Conservation (phyloP, 2,329 filamentous ascomycete species). For the Didymella pinodella region DNA sequence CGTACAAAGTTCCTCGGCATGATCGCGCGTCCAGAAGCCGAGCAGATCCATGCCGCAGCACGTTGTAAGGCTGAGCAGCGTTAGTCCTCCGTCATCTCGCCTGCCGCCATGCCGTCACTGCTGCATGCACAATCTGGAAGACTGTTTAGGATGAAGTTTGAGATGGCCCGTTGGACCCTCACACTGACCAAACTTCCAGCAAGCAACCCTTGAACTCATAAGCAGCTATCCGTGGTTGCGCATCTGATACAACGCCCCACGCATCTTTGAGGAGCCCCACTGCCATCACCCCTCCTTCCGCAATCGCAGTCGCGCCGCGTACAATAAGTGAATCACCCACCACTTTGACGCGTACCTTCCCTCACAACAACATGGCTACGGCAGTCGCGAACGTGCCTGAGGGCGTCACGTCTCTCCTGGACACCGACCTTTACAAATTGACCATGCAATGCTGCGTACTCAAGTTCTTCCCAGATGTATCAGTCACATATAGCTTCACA, state of each 20-base stretch:
- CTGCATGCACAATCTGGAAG: neutral
- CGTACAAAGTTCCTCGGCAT: conserved; percentile 14
- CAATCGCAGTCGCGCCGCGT: conserved; percentile 21
- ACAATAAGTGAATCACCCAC: conserved; percentile 11
- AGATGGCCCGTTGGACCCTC: neutral
- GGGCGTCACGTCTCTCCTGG: conserved; percentile 56
- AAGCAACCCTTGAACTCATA: neutral
- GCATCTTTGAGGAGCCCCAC: conserved; percentile 1
- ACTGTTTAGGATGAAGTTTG: neutral
- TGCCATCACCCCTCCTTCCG: conserved; percentile 43
- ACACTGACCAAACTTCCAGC: neutral
- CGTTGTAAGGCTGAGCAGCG: conserved; percentile 17
- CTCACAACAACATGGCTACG: conserved; percentile 33
- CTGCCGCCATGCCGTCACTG: conserved; percentile 13
- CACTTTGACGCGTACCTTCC: conserved; percentile 1
- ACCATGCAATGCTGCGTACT: conserved; percentile 94
- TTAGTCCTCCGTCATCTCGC: conserved; percentile 16
- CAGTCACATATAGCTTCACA: conserved; percentile 91
- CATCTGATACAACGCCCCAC: conserved; percentile 18
- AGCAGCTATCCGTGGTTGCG: neutral
- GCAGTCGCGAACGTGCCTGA: conserved; percentile 43
- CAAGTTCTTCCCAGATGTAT: conserved; percentile 82
- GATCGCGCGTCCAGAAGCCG: conserved; percentile 5
- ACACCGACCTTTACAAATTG: conserved; percentile 85
- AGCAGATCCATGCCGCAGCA: conserved; percentile 18